Base-by-base conservation (phyloP, 768 basidiomycete genomes). In the Russula olivacea region DNA sequence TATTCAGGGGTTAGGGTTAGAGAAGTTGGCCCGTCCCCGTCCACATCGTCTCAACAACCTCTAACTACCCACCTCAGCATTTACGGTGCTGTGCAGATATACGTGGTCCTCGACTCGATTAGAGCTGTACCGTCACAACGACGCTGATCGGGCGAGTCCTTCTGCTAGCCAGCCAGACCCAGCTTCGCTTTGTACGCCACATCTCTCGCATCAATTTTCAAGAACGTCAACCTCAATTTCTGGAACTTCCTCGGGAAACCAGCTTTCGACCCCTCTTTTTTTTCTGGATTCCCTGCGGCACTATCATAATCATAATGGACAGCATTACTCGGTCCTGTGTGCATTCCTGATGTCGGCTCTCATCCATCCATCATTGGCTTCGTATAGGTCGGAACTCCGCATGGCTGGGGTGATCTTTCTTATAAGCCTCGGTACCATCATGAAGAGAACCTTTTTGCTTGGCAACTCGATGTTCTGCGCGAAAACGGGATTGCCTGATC, bases 261-360 rank as follows among this genome's bases (percentile, higher is more conserved):
- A 76, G 52, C 65, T 64, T 30, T 70, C 74, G 78, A 25, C 71
- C 64, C 7, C 34, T 48, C 3, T 77, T 77, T 62, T 51, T 76
- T 50, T 38, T 14, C 15, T 14, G 11, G 34, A 34, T 59, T 14
- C 74, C 74, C 0, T 55, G 82, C 30, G 69, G 70, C 30, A 68
- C 68, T 56, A 64, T 82, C 5, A 68, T 82, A 57, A 64, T 82
- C 5, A 68, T 82, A 30, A 14, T 38, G 85, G 87, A 25, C 78
- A 79, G 21, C 59, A 69, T 2, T 84, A 83, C 5, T 72, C 70
- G 4, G 73, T 87, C 9, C 60, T 89, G 2, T 86, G 85, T 8
- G 80, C 80, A 4, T 89, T 89, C 69, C 53, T 80, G 3, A 62
- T 81, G 8, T 89, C 88, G 0, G 85, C 79, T 4, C n/a, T 82